These are phyloP conservation scores for Colletotrichum sp. DNA, from an alignment of 2,329 filamentous ascomycete genomes.

Conservation along the genomic window DNA sequence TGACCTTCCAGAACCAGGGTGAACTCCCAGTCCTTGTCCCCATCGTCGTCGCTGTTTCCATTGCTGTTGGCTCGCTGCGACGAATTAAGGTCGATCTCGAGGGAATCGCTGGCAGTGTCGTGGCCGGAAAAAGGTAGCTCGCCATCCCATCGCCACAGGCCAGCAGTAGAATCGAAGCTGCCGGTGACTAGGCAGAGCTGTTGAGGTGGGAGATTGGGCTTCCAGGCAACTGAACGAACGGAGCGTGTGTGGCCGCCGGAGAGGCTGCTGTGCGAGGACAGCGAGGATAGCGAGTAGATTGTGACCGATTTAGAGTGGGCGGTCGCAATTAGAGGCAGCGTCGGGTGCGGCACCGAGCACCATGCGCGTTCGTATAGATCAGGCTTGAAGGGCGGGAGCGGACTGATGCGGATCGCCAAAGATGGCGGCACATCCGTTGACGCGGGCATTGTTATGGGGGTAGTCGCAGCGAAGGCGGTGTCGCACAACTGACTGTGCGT, in stretches of 20 bases:
- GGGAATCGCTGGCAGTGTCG: conserved; percentile 22
- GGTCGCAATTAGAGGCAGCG: conserved; percentile 86
- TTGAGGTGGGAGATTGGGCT: conserved; percentile 67
- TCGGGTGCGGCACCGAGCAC: conserved; percentile 85
- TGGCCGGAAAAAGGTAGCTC: conserved; percentile 30
- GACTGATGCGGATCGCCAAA: conserved; percentile 36
- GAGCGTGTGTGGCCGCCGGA: conserved; percentile 90
- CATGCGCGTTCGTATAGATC: conserved; percentile 78
- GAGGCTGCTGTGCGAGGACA: conserved; percentile 79
- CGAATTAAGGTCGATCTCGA: conserved; percentile 48
- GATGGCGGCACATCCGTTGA: not conserved
- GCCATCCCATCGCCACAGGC: conserved; percentile 76
- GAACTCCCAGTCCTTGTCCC: conserved; percentile 88
- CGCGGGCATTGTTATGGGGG: conserved; percentile 2
- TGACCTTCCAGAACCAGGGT: conserved; percentile 92
- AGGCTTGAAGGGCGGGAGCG: conserved; percentile 57
- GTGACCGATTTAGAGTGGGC: conserved; percentile 87
- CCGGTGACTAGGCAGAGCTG: conserved; percentile 87
- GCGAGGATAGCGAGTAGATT: conserved; percentile 84
- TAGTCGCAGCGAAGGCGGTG: not conserved
- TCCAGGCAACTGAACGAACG: conserved; percentile 83
- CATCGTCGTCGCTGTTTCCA: conserved; percentile 49
- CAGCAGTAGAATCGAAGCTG: conserved; percentile 92
- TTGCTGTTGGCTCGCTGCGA: not conserved
- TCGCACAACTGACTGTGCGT: not conserved